Evolutionary conservation across 106 monocot genomes (phyloP).

Genomic region (Dendrobium nobile): DNA sequence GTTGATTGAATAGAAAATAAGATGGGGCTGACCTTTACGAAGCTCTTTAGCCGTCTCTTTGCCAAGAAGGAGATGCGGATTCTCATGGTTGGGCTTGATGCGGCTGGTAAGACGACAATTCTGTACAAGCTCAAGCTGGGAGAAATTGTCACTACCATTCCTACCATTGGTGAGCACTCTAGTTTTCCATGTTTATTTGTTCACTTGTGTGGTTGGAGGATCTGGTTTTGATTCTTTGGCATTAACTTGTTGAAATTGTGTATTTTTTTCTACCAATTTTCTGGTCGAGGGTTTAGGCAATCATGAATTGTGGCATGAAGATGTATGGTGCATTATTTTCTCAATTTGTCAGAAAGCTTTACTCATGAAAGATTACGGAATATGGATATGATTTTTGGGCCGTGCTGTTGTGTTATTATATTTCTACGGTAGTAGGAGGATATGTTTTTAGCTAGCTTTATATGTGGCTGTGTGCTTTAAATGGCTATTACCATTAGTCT

Average conservation of each 20-base stretch:
- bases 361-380: not conserved
- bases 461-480: not conserved
- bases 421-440: not conserved
- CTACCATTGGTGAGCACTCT: slow-evolving; percentile 21
- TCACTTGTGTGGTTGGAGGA: not conserved
- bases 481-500: not conserved
- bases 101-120: slow-evolving; percentile 41
- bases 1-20: slow-evolving; percentile 5
- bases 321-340: not conserved
- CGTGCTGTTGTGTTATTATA: not conserved
- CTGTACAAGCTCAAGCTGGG: slow-evolving; percentile 39
- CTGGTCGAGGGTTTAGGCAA: not conserved
- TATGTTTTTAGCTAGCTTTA: not conserved
- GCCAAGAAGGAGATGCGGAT: slow-evolving; percentile 39
- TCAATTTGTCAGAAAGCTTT: not conserved
- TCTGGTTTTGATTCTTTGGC: not conserved
- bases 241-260: not conserved
- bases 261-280: not conserved
- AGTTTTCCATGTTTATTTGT: not conserved
- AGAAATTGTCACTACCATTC: slow-evolving; percentile 35
- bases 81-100: slow-evolving; percentile 39
- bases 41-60: slow-evolving; percentile 37
- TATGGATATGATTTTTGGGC: not conserved
- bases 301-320: not conserved
- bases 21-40: slow-evolving; percentile 37